Base-by-base conservation (phyloP, 2,329 filamentous ascomycete genomes). In the Xylaria sp. region DNA sequence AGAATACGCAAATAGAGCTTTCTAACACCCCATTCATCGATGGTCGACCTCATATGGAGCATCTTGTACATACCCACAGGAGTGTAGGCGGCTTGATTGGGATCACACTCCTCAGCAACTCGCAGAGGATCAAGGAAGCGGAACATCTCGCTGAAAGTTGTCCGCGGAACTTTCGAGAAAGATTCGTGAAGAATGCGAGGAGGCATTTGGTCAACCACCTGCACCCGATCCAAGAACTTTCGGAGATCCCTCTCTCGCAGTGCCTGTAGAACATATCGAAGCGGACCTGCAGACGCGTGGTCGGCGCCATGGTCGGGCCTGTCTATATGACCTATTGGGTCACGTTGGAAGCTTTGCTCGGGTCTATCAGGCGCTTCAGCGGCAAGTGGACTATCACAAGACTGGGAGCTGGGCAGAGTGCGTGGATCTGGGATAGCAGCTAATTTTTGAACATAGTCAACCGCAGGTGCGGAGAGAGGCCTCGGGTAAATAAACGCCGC, bases 81-180 rank as follows among this genome's bases (percentile, higher is more conserved):
- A 55, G 82, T 71, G 13, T 68, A 63, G 16, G 79, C 61, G 13
- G 76, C 74, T 42, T 78, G 69, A 9, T 74, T 73, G 2, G 77
- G 70, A 68, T 87, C 85, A 18, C 83, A 69, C 10, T 79, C 72
- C 18, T 73, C 69, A 55, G 81, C 76, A 16, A 84, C 72, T 19
- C 72, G 68, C 3, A 81, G 67, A 0, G 88, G 87, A 59, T 89
- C 84, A 7, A 92, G 72, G 4, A 79, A 77, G 39, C 80, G 79
- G 35, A 92, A 71, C 8, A 89, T 80, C 63, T 88, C 84, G 1
- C 84, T 83, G 67, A 91, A 86, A 0, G 80, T 80, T 1, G 79
- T 75, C 1, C 77, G 71, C 0, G 86, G 78, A 19, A 91, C 68
- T 0, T 62, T 54, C 11, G 64, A 64, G 4, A 78, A 64, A 50